Base-by-base conservation (phyloP, 75 land plant genomes). In the Selaginella tamariscina region DNA sequence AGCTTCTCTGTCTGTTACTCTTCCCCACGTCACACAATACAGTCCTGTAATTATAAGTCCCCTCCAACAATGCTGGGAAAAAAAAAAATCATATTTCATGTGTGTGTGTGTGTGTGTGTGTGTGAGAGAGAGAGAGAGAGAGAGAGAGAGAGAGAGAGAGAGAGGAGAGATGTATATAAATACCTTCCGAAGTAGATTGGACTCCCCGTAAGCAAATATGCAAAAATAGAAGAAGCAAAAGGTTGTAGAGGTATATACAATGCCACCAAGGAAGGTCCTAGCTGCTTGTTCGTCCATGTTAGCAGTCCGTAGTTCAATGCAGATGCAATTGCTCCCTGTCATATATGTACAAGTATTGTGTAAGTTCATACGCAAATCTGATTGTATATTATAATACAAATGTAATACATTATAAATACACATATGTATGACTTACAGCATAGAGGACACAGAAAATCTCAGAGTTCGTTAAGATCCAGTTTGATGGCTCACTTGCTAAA, bases 161-260 rank as follows among this genome's bases (percentile, higher is more conserved):
- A 39, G 15, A 39, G 15, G 15, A 39, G 5, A 5, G 49, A 15
- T 39, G 5, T 39, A 5, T 39, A 5, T 5, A 29, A 31, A 68
- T 68, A 94, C 98, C 96, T 94, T 77, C 98, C 98, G 27, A 90
- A 49, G 73, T 87, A 90, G 24, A 94, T 77, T 18, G 88, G 72
- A 65, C 90, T 89, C 49, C 88, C 83, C 32, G 90, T 78, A 72
- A 94, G 86, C 66, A 90, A 69, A 31, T 73, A 73, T 29, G 98
- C 84, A 59, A 94, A 76, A 55, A 94, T 56, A n/a, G 98, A 78
- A 64, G 98, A 87, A 30, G 84, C 79, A 32, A 82, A 81, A 59
- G 96, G 96, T 67, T 94, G 96, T 56, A 94, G 85, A 11, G 98
- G 98, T 68, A 73, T 83, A 70, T 94, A 94, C 2, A 94, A 70